These are phyloP conservation scores for Penicillium occitanis DNA, from an alignment of 2,329 filamentous ascomycete species.

Conservation along the genomic window DNA sequence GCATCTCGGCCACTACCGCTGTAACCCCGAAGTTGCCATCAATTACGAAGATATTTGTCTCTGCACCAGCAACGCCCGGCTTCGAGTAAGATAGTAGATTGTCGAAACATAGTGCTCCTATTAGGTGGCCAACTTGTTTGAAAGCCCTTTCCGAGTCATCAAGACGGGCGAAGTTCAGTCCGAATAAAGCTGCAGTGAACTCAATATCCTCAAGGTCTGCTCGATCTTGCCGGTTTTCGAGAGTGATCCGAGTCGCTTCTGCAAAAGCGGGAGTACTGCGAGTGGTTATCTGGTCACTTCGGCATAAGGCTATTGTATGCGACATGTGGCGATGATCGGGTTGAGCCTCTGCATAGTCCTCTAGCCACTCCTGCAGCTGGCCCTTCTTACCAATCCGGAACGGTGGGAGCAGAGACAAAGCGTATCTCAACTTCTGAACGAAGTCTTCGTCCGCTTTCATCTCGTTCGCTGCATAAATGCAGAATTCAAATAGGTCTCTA, in stretches of 20 bases:
- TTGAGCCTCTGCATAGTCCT: constrained; percentile 4
- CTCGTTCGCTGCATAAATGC: not conserved
- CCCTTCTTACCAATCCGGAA: constrained; percentile 2
- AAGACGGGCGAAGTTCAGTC: not conserved
- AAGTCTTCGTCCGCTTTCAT: not conserved
- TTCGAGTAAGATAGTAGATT: constrained; percentile 9
- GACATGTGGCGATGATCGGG: constrained; percentile 7
- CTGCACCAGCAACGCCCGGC: constrained; percentile 4
- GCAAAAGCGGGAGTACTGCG: not conserved
- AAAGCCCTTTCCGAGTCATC: not conserved
- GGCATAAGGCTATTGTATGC: constrained; percentile 6
- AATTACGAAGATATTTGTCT: constrained; percentile 10
- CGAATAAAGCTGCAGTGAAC: constrained; percentile 6
- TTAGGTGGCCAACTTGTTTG: constrained; percentile 3
- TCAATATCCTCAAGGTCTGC: constrained; percentile 5
- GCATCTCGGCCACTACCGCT: constrained; percentile 3
- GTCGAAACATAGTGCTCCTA: not conserved
- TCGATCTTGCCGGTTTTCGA: not conserved
- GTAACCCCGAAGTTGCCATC: constrained; percentile 2
- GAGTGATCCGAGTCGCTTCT: not conserved
- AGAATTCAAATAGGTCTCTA: constrained; percentile 35
- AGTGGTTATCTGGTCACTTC: not conserved
- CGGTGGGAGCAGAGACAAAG: not conserved
- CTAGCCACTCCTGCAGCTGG: constrained; percentile 5
- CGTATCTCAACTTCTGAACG: too few relatives aligned